Conservation (phyloP, 208 protist species). For the Wallacemonas sp. region DNA sequence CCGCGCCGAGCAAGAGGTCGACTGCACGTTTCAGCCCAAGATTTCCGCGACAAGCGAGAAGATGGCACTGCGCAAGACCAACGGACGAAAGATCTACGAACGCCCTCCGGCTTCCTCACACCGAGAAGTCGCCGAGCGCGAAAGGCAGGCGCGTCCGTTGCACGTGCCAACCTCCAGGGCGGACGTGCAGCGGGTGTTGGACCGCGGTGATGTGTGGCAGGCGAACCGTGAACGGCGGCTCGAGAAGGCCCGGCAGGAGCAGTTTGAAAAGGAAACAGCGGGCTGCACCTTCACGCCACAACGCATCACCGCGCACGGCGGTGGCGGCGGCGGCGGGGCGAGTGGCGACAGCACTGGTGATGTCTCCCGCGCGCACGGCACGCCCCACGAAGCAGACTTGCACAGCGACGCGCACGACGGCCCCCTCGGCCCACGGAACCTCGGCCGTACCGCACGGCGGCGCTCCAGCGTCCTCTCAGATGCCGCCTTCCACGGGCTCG, state of each 20-base stretch:
- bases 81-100: constrained; percentile 35
- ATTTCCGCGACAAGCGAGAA: constrained; percentile 21
- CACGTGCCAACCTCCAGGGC: constrained; percentile 4
- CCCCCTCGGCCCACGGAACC: neutral
- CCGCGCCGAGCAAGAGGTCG: constrained; percentile 17
- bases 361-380: neutral
- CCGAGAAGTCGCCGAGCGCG: constrained; percentile 1
- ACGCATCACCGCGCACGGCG: constrained; percentile 11
- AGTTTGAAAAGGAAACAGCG: constrained; percentile 14
- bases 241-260: neutral
- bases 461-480: constrained; percentile 7
- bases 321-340: neutral
- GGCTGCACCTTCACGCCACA: constrained; percentile 46
- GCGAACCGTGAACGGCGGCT: constrained; percentile 16
- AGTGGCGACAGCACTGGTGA: neutral
- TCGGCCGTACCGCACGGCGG: constrained; percentile 6
- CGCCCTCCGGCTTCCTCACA: constrained; percentile 11
- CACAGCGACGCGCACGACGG: neutral
- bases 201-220: constrained; percentile 39
- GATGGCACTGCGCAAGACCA: constrained; percentile 32
- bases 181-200: constrained; percentile 22
- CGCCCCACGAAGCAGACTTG: neutral
- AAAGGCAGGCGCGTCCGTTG: constrained; percentile 11
- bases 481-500: constrained; percentile 35
- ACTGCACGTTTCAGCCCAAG: constrained; percentile 36